Evolutionary conservation across 192 early-diverging fungal species (phyloP).

Genomic region (Blastocladiella britannica): DNA sequence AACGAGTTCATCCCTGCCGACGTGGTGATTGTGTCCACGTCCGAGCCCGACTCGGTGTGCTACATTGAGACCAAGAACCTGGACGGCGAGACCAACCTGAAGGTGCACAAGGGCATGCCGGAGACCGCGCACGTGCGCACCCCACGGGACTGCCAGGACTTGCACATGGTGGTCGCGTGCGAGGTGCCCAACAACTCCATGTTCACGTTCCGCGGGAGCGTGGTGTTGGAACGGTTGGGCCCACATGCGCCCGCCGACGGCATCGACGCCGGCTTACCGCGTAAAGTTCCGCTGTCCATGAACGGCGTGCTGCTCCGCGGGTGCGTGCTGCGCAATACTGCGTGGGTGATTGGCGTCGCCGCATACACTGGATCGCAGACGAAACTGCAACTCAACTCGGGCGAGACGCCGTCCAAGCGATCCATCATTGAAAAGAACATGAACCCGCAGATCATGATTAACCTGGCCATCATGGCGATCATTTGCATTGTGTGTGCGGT

Average conservation of each 20-base stretch:
- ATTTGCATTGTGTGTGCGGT: slow-evolving; percentile 6
- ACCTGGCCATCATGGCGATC: slow-evolving; percentile 14
- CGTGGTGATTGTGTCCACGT: slow-evolving; percentile 55
- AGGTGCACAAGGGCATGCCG: slow-evolving; percentile 44
- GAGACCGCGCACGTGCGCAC: slow-evolving; percentile 45
- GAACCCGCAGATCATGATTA: slow-evolving; percentile 41
- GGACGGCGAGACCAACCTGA: slow-evolving; percentile 96
- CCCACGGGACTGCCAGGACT: slow-evolving; percentile 49
- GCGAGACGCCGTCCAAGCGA: slow-evolving; percentile 73
- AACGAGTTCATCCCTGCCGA: slow-evolving; percentile 72
- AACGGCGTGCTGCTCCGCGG: slow-evolving; percentile 71
- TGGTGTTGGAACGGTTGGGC: slow-evolving; percentile 13
- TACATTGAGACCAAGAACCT: slow-evolving; percentile 89
- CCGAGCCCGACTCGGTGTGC: slow-evolving; percentile 50
- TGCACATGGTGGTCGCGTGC: slow-evolving; percentile 42
- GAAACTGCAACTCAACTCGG: slow-evolving; percentile 81
- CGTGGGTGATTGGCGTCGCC: slow-evolving; percentile 67
- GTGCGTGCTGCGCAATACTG: slow-evolving; percentile 72
- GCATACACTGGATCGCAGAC: slow-evolving; percentile 72
- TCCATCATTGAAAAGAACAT: slow-evolving; percentile 66
- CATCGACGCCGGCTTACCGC: not conserved
- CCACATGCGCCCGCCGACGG: not conserved
- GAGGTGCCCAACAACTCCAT: slow-evolving; percentile 62
- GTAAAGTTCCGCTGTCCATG: slow-evolving; percentile 44
- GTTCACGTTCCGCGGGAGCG: slow-evolving; percentile 49